phyloP scores from a whole-genome alignment of 371 early-diverging fungal genomes.

The Mucor sp. region DNA sequence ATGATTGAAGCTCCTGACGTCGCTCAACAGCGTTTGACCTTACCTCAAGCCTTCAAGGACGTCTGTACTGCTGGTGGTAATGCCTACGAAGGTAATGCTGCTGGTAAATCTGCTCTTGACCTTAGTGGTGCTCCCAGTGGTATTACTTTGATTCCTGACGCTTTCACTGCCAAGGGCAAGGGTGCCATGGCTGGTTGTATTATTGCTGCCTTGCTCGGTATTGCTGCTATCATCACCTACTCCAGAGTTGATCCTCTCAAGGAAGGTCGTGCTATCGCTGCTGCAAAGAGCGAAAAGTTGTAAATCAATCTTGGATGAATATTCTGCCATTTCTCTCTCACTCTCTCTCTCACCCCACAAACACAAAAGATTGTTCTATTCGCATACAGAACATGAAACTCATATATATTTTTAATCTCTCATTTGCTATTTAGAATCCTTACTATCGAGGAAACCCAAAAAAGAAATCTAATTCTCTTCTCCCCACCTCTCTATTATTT shows the following conservation, averaged over 20 bases:
- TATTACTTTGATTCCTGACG: constrained; percentile 52
- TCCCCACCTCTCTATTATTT: constrained; percentile 3
- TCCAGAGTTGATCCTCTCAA: constrained; percentile 35
- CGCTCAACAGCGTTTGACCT: constrained; percentile 36
- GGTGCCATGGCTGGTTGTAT: constrained; percentile 69
- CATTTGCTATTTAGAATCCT: constrained; percentile 1
- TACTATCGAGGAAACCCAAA: background rate
- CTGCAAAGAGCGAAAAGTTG: constrained; percentile 12
- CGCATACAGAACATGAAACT: background rate
- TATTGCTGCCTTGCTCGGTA: constrained; percentile 68
- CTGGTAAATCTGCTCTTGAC: constrained; percentile 65
- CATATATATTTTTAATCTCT: background rate
- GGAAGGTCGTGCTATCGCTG: constrained; percentile 26
- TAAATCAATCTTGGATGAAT: background rate
- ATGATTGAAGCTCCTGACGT: constrained; percentile 75
- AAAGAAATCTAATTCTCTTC: background rate
- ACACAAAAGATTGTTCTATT: background rate
- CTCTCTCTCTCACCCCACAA: background rate
- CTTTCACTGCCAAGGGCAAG: constrained; percentile 63
- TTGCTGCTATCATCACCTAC: constrained; percentile 73
- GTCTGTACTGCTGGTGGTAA: constrained; percentile 58
- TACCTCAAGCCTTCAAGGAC: constrained; percentile 49
- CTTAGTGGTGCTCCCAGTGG: constrained; percentile 55
- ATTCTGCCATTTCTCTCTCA: background rate
- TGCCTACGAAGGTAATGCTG: constrained; percentile 60